These are phyloP conservation scores for Nematocida ironsii DNA, from an alignment of 371 early-diverging fungal genomes.

Conservation along the genomic window DNA sequence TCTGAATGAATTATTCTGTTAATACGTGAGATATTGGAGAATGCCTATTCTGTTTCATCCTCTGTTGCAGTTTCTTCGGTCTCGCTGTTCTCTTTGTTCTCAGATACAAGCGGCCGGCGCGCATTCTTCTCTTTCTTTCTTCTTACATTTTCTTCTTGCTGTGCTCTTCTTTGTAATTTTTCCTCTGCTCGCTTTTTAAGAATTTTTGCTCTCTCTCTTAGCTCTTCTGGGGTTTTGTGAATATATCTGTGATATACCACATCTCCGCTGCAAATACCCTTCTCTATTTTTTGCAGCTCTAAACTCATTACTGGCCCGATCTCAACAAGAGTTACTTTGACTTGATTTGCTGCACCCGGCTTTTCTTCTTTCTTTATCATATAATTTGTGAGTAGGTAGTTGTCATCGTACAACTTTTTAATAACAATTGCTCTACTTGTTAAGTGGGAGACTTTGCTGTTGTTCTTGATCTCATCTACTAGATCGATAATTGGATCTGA, in stretches of 20 bases:
- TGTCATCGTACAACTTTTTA: constrained; percentile 30
- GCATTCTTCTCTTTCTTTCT: constrained; percentile 40
- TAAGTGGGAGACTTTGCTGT: constrained; percentile 5
- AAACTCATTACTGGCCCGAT: constrained; percentile 85
- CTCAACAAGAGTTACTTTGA: constrained; percentile 73
- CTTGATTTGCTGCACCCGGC: constrained; percentile 36
- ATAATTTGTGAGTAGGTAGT: constrained; percentile 48
- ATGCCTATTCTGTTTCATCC: background rate
- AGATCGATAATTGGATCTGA: constrained; percentile 37
- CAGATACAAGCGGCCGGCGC: background rate
- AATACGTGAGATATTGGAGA: too few species aligned
- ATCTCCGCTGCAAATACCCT: constrained; percentile 83
- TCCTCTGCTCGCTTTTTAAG: constrained; percentile 8
- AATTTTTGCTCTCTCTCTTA: constrained; percentile 11
- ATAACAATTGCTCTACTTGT: constrained; percentile 44
- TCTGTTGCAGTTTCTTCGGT: background rate
- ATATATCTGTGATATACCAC: constrained; percentile 74
- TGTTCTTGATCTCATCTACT: constrained; percentile 39
- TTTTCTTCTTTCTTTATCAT: constrained; percentile 52
- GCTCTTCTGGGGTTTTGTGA: constrained; percentile 53
- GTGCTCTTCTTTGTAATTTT: constrained; percentile 12
- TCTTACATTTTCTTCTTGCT: constrained; percentile 56
- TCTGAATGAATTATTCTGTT: too few species aligned
- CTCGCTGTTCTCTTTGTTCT: background rate
- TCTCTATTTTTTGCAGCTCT: constrained; percentile 80